These are phyloP conservation scores for Naganishia sp. DNA, from an alignment of 1,284 basidiomycete genomes.

Conservation along the genomic window DNA sequence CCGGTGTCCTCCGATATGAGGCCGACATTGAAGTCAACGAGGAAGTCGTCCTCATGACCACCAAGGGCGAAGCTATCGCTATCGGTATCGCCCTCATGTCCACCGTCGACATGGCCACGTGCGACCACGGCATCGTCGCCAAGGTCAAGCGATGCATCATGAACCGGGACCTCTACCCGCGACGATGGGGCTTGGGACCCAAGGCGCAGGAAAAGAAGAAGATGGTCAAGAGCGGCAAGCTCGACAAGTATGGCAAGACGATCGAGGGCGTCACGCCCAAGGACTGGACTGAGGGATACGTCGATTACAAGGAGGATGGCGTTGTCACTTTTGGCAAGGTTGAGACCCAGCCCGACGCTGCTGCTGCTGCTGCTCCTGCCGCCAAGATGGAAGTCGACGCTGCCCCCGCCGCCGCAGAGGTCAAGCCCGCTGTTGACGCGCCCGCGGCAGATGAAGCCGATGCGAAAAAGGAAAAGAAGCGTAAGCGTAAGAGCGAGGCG, in stretches of 20 bases:
- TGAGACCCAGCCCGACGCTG: conserved; percentile 49
- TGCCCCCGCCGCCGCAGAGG: conserved; percentile 46
- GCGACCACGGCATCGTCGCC: conserved; percentile 98
- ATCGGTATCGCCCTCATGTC: conserved; percentile 98
- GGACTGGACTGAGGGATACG: conserved; percentile 88
- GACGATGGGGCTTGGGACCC: conserved; percentile 96
- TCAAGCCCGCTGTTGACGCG: conserved; percentile 53
- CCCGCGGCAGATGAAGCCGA: conserved; percentile 42
- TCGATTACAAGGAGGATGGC: conserved; percentile 70
- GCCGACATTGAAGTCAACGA: conserved; percentile 93
- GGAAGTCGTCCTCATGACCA: conserved; percentile 99
- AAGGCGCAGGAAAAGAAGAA: conserved; percentile 98
- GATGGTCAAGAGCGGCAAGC: conserved; percentile 91
- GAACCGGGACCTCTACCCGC: conserved; percentile 97
- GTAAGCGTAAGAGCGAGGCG: conserved; percentile 56
- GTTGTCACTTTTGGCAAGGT: conserved; percentile 41
- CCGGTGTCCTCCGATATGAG: conserved; percentile 92
- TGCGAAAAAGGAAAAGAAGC: conserved; percentile 54
- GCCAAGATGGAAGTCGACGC: conserved; percentile 49
- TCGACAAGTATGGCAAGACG: conserved; percentile 93
- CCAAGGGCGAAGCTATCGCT: conserved; percentile 98
- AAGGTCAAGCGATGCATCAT: conserved; percentile 99
- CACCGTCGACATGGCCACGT: conserved; percentile 95
- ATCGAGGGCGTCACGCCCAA: conserved; percentile 87
- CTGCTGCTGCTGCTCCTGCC: conserved; percentile 49